Evolutionary conservation across 331 rosid genomes (phyloP).

Genomic region (Pyracantha coccinea): DNA sequence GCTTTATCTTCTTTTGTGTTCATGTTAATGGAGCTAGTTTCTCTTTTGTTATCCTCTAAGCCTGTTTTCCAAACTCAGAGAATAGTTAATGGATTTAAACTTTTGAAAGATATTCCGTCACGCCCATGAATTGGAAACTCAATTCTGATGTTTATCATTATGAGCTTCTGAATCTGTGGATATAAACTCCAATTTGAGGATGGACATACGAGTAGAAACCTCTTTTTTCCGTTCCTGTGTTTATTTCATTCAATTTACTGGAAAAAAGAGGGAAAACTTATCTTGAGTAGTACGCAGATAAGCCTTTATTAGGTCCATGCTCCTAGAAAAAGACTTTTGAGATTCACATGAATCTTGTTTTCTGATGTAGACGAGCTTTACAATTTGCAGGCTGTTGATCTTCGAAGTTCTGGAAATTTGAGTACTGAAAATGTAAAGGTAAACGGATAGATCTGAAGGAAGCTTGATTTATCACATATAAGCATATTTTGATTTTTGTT

Average conservation of each 20-base stretch:
- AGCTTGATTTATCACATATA: neutral
- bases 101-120: neutral
- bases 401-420: conserved; percentile 47
- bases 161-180: neutral
- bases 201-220: neutral
- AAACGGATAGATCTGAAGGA: conserved; percentile 7
- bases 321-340: neutral
- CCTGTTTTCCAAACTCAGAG: neutral
- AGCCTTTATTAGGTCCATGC: neutral
- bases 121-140: neutral
- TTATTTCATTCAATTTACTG: neutral
- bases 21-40: neutral
- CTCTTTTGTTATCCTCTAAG: neutral
- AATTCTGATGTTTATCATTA: neutral
- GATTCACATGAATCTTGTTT: conserved; percentile 1
- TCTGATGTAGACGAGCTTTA: conserved; percentile 22
- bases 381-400: conserved; percentile 79
- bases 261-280: neutral
- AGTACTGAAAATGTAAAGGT: conserved; percentile 50
- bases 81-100: neutral
- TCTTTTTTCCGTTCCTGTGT: neutral
- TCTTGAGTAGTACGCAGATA: neutral
- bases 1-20: neutral
- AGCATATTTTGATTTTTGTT: conserved; percentile 5
- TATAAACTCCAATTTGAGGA: neutral